Base-by-base conservation (phyloP, 208 protist species). In the Spongospora subterranea region DNA sequence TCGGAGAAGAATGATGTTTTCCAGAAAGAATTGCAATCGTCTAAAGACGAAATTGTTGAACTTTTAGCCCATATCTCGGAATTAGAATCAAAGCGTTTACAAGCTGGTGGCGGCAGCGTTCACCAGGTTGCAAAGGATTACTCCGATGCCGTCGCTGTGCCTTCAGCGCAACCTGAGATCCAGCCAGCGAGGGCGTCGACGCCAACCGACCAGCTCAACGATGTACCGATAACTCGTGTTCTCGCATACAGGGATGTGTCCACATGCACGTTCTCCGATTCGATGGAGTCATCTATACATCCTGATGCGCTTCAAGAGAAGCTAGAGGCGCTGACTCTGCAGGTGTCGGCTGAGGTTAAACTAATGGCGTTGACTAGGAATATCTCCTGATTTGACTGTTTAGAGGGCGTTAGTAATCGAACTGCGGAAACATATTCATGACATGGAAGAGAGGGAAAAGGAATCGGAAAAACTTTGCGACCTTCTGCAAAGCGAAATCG, bases 381-480 rank as follows among this genome's bases (percentile, higher is more conserved):
- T 6, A n/a, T 6, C n/a, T n/a, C 6, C 6, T 82, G 6, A 35
- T 40, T 43, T 39, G 6, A 20, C 17, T 82, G 17, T 35, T 6
- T 39, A 82, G 71, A 35, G 71, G 35, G 40, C 71, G 71, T 20
- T 13, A 82, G n/a, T 82, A 20, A 20, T 6, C 35, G 17, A 82
- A n/a, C 71, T 82, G 6, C n/a, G 35, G 35, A n/a, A 6, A 35
- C 35, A 43, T 40, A 20, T 82, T 6, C 17, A 6, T 6, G 40
- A 43, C 17, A 43, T 43, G 71, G 40, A 43, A n/a, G 35, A 82
- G 40, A 6, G 71, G 13, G 71, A 82, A n/a, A 35, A 82, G 35
- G 35, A 82, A 43, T 45, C 71, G 17, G 71, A 82, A 35, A 35
- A 43, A n/a, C 71, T 82, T 40, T 82, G 71, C 71, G 71, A 82